Conservation (phyloP, 305 asterid genomes). For the Caryopteris hybrid region DNA sequence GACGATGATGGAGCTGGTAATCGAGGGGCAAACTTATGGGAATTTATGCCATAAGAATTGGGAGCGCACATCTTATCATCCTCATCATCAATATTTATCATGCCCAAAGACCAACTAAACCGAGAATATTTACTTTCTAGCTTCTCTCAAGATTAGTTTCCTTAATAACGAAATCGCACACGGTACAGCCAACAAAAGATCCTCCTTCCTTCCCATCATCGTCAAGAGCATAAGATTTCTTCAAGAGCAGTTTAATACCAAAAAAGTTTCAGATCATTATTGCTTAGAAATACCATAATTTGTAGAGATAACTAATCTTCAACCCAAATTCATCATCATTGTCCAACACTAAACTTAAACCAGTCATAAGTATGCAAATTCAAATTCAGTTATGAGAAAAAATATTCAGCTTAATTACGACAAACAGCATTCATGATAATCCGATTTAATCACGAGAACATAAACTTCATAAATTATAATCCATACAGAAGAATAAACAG, state of each 20-base stretch:
- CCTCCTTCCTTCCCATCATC: conserved; percentile 2
- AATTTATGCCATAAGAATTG: not conserved
- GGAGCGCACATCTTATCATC: conserved; percentile 9
- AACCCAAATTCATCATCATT: not conserved
- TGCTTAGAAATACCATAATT: not conserved
- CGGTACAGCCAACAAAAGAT: not conserved
- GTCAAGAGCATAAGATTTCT: not conserved
- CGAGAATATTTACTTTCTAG: not conserved
- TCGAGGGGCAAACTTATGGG: conserved; percentile 62
- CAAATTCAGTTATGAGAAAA: not conserved
- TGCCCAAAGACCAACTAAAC: not conserved
- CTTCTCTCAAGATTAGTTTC: not conserved
- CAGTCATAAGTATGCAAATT: not conserved
- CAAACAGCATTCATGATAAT: not conserved
- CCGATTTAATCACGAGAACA: not conserved
- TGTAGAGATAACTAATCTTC: not conserved
- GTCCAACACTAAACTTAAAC: not conserved
- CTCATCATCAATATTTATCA: conserved; percentile 26
- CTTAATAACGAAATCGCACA: not conserved
- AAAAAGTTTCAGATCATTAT: not conserved
- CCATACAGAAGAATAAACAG: not conserved
- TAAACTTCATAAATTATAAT: not conserved
- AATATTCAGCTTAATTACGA: too few relatives aligned
- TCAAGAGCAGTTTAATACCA: conserved; percentile 7
- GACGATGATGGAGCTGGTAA: conserved; percentile 39